Conservation (phyloP, 208 protist species). For the Porcisia hertigi region DNA sequence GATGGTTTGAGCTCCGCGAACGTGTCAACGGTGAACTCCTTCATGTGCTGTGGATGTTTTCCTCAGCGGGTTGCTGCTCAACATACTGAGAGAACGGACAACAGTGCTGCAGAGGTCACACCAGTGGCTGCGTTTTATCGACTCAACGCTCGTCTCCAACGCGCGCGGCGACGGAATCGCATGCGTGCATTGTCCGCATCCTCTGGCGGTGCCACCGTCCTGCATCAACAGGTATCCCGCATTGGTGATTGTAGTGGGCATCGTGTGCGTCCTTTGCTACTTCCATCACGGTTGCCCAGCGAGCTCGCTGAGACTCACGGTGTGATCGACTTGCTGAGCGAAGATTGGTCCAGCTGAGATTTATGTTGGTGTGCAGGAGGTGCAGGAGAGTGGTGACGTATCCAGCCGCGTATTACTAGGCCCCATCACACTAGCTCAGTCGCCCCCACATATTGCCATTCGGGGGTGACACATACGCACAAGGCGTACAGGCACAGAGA, state of each 20-base stretch:
- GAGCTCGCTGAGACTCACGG: neutral
- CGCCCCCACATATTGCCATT: neutral
- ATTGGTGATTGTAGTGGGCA: neutral
- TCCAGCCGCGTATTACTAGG: too few species aligned
- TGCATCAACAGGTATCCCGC: neutral
- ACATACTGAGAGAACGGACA: neutral
- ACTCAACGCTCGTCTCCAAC: conserved; percentile 17
- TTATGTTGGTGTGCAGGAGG: neutral
- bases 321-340: conserved; percentile 8
- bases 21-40: neutral
- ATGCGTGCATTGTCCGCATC: neutral
- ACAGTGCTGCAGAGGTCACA: neutral
- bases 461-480: neutral
- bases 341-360: neutral
- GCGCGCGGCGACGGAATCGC: conserved; percentile 10
- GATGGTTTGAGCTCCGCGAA: neutral
- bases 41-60: neutral
- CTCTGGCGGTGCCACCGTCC: neutral
- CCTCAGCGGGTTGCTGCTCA: neutral
- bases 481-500: too few species aligned
- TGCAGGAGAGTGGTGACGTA: neutral
- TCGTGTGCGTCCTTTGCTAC: neutral
- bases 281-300: neutral
- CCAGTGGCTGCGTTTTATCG: neutral
- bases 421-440: neutral